Evolutionary conservation across 495 filamentous ascomycete species (phyloP), one percentile per base, ranked within the genome.

Genomic region (Aspergillus indologenus): DNA sequence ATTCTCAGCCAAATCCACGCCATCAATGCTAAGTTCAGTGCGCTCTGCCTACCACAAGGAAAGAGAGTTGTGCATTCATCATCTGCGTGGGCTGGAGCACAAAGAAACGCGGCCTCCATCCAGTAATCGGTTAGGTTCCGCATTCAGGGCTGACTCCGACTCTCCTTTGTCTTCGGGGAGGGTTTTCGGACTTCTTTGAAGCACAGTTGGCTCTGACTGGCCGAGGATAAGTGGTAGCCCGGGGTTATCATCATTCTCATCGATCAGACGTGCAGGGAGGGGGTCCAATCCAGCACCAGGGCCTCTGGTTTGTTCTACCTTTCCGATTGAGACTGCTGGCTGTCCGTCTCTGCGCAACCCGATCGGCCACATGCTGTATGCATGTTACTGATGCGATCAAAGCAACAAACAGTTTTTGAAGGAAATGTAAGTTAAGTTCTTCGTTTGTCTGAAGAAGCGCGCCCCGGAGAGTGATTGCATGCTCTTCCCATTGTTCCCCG

Each of bases 331-430:
- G 34, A 45, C 31, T 61, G 23, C 40, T 61, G 43, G 54, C 58
- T 58, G 50, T 49, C 19, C 57, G 43, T 54, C 26, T 58, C 63
- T 59, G 63, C 57, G 59, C 63, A 57, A 65, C 34, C 63, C 63
- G 59, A 48, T 48, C 57, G 53, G 51, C 52, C 61, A 60, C 55
- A 55, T 49, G 49, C 54, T 55, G 55, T 22, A 24, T 40, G 14
- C 49, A 60, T 49, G 21, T 20, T 20, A 48, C 46, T 52, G 45
- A 48, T 45, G 34, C 44, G 54, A 49, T 45, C 21, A 46, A 53
- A 45, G 24, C 31, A 12, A n/a, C 29, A 47, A 31, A 29, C 23
- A 9, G 4, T 4, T 29, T 9, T 26, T 29, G 23, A 40, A 15
- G 34, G 12, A 40, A n/a, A 6, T 40, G 34, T 40, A 15, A 40